Evolutionary conservation across 164 flowering plant species (phyloP).

Genomic region (Liquidambar formosana): DNA sequence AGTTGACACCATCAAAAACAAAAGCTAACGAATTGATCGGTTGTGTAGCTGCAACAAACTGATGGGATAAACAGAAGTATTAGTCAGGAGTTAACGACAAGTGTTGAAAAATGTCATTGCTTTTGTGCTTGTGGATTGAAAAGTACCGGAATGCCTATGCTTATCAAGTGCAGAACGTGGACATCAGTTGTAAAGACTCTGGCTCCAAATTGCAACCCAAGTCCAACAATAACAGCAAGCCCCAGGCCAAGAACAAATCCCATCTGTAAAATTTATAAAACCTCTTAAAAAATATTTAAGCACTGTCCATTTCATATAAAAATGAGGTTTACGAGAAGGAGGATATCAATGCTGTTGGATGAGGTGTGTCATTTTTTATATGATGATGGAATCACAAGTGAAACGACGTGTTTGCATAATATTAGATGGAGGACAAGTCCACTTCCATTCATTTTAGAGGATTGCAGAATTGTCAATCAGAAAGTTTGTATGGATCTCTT

Average conservation of each 20-base stretch:
- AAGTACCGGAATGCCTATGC: constrained; percentile 47
- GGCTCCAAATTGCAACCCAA: constrained; percentile 41
- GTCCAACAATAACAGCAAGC: constrained; percentile 39
- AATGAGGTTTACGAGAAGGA: neutral
- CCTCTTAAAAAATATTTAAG: neutral
- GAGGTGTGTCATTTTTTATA: too few species aligned
- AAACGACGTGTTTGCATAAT: neutral
- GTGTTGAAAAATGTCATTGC: neutral
- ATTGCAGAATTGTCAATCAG: too few species aligned
- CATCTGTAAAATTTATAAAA: constrained; percentile 40
- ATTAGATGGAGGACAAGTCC: neutral
- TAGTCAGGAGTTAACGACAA: neutral
- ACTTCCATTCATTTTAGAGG: neutral
- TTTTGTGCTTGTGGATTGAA: neutral
- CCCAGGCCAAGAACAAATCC: constrained; percentile 45
- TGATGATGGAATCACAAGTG: too few species aligned
- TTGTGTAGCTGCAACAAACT: constrained; percentile 63
- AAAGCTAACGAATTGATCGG: constrained; percentile 52
- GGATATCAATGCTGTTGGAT: neutral
- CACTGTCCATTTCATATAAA: neutral
- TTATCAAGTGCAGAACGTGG: constrained; percentile 37
- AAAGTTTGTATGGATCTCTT: neutral
- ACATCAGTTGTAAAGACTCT: constrained; percentile 41
- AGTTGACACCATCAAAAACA: constrained; percentile 75
- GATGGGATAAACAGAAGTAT: neutral